phyloP scores from a whole-genome alignment of 2,329 filamentous ascomycete species.

The Berkeleyomyces basicola region DNA sequence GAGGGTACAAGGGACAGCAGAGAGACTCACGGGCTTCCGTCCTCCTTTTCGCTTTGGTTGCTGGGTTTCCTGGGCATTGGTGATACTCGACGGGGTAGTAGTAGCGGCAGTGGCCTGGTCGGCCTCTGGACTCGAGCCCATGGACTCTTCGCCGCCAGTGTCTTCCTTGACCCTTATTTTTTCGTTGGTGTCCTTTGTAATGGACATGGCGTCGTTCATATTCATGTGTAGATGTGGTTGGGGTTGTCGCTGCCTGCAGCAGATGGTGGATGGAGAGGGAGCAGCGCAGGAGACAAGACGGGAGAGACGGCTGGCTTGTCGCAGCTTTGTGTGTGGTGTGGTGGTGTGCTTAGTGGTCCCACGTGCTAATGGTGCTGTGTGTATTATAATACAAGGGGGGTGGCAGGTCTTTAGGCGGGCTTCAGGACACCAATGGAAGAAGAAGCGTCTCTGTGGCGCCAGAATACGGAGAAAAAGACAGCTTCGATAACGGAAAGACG shows the following conservation, averaged over 20 bases:
- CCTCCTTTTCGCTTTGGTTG: constrained; percentile 92
- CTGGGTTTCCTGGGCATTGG: constrained; percentile 32
- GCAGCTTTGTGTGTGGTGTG: neutral
- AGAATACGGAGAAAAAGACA: neutral
- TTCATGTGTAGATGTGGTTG: neutral
- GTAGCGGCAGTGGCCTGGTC: constrained; percentile 26
- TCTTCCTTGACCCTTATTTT: constrained; percentile 38
- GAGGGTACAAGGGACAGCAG: constrained; percentile 1
- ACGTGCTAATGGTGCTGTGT: too few relatives aligned
- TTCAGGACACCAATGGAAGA: too few relatives aligned
- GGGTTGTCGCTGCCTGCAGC: neutral
- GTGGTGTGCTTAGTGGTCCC: too few relatives aligned
- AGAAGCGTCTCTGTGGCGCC: too few relatives aligned
- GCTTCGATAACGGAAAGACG: neutral
- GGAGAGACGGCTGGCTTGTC: too few relatives aligned
- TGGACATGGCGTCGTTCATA: constrained; percentile 53
- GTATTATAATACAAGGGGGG: too few relatives aligned
- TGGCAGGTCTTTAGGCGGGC: neutral
- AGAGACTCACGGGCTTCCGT: constrained; percentile 77
- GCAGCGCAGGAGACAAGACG: too few relatives aligned
- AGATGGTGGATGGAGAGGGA: neutral
- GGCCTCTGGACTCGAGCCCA: constrained; percentile 42
- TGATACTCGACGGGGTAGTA: constrained; percentile 3
- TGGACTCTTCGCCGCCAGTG: constrained; percentile 45
- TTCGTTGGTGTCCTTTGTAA: constrained; percentile 40